These are phyloP conservation scores for Pseudocercospora fijiensis DNA, from an alignment of 2,329 filamentous ascomycete genomes.

Conservation along the genomic window DNA sequence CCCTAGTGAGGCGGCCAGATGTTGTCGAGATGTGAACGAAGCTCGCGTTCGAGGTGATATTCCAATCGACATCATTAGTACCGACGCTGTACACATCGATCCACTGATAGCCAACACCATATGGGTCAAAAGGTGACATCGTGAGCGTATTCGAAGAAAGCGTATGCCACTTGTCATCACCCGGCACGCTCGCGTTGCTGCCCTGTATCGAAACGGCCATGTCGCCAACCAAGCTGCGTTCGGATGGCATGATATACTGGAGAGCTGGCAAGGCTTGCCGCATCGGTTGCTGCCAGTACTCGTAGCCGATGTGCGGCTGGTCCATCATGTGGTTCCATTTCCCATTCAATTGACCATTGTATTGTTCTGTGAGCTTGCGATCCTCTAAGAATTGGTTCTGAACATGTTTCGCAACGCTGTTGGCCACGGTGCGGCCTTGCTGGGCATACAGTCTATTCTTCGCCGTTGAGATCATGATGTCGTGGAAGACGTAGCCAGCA, in stretches of 20 bases:
- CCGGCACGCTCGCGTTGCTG: neutral
- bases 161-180: neutral
- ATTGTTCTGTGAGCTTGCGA: slow-evolving; percentile 55
- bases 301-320: neutral
- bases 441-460: slow-evolving; percentile 56
- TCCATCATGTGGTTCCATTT: neutral
- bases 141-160: neutral
- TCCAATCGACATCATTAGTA: neutral
- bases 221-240: neutral
- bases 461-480: slow-evolving; percentile 54
- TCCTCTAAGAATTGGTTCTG: slow-evolving; percentile 57
- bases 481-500: slow-evolving; percentile 57
- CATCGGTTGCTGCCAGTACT: neutral
- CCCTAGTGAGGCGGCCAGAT: neutral
- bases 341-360: slow-evolving; percentile 55
- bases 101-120: neutral
- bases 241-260: neutral
- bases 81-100: neutral
- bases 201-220: neutral
- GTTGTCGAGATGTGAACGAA: neutral
- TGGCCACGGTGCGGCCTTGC: slow-evolving; percentile 59
- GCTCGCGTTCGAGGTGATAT: neutral
- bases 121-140: neutral
- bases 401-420: slow-evolving; percentile 54
- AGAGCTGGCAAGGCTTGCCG: neutral